Evolutionary conservation across 768 basidiomycete species (phyloP).

Genomic region (Russula foetens): DNA sequence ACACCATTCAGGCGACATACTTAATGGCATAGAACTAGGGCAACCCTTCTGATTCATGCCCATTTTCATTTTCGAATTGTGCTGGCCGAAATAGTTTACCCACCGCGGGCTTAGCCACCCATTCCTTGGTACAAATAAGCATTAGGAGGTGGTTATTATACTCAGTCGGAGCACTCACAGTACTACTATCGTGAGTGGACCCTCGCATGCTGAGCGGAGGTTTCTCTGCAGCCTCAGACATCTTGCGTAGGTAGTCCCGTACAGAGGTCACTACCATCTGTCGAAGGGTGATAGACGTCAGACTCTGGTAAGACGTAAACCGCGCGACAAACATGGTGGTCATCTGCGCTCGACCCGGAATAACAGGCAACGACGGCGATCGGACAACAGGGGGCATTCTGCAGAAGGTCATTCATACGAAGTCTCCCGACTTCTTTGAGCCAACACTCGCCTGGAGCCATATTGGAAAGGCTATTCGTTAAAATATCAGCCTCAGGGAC

Average conservation of each 20-base stretch:
- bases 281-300: background rate
- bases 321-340: constrained; percentile 53
- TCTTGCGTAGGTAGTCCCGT: constrained; percentile 62
- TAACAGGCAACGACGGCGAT: constrained; percentile 73
- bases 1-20: background rate
- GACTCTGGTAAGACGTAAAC: background rate
- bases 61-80: constrained; percentile 17
- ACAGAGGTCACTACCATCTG: constrained; percentile 60
- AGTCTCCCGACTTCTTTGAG: background rate
- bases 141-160: background rate
- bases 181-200: constrained; percentile 13
- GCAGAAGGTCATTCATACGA: constrained; percentile 1
- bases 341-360: constrained; percentile 74
- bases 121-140: constrained; percentile 2
- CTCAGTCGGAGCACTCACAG: constrained; percentile 6
- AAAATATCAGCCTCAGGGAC: background rate
- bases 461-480: constrained; percentile 62
- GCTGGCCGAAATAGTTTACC: constrained; percentile 19
- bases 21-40: constrained; percentile 4
- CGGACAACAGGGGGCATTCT: constrained; percentile 81
- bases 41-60: constrained; percentile 11
- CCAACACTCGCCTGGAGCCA: constrained; percentile 61
- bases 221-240: constrained; percentile 26
- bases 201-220: constrained; percentile 5
- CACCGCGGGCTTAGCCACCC: constrained; percentile 9